These are phyloP conservation scores for Arthrinium puccinioides DNA, from an alignment of 2,329 filamentous ascomycete genomes.

Conservation along the genomic window DNA sequence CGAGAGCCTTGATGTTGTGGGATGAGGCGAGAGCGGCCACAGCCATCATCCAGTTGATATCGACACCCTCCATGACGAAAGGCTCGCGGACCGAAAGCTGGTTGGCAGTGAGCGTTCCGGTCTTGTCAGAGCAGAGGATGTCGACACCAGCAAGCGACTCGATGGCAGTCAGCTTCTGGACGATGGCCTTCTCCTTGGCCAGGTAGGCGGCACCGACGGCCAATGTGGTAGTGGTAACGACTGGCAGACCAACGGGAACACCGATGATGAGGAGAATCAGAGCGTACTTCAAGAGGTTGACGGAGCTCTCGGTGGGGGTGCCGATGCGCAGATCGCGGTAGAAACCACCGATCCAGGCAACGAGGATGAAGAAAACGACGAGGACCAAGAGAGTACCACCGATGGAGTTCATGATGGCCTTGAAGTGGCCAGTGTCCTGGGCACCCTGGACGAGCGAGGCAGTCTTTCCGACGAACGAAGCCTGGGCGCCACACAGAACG, in stretches of 20 bases:
- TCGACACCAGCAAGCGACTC: conserved; percentile 68
- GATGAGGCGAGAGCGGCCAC: conserved; percentile 65
- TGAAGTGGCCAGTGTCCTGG: conserved; percentile 66
- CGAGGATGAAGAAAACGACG: conserved; percentile 65
- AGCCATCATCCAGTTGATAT: conserved; percentile 75
- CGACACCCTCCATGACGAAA: conserved; percentile 64
- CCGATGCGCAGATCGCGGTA: conserved; percentile 61
- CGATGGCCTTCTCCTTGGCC: conserved; percentile 65
- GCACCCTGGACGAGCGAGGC: conserved; percentile 63
- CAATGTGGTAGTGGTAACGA: conserved; percentile 66
- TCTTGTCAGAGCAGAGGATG: conserved; percentile 70
- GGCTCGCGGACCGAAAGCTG: conserved; percentile 66
- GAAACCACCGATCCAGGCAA: conserved; percentile 67
- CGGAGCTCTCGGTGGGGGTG: conserved; percentile 45
- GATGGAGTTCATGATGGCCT: conserved; percentile 73
- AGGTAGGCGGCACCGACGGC: conserved; percentile 68
- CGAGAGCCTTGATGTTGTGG: conserved; percentile 68
- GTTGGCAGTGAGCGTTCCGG: conserved; percentile 63
- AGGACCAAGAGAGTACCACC: conserved; percentile 63
- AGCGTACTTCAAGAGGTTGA: conserved; percentile 55
- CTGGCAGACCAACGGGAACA: conserved; percentile 67
- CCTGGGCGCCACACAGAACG: conserved; percentile 53
- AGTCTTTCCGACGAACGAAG: conserved; percentile 67
- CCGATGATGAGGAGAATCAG: conserved; percentile 63
- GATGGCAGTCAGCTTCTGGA: conserved; percentile 68